These are phyloP conservation scores for Tephrocybe sp. DNA, from an alignment of 768 basidiomycete species.

Conservation along the genomic window DNA sequence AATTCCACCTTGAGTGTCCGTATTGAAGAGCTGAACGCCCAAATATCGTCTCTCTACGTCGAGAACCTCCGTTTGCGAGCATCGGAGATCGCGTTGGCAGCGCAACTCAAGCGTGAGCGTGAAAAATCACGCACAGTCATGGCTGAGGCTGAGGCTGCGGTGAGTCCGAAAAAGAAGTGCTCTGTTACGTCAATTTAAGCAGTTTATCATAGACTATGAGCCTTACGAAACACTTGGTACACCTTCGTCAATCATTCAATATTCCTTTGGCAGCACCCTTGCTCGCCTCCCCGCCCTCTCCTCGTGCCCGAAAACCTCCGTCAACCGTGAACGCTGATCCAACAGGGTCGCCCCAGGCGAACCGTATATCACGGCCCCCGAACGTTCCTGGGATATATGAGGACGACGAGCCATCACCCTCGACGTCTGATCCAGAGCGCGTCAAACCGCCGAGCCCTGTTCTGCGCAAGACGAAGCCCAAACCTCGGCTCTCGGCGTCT, in stretches of 20 bases:
- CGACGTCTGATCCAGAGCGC: conserved; percentile 42
- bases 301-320: conserved; percentile 50
- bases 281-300: conserved; percentile 46
- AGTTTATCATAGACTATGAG: conserved; percentile 44
- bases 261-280: conserved; percentile 32
- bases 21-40: conserved; percentile 81
- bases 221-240: conserved; percentile 64
- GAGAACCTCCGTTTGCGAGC: conserved; percentile 83
- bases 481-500: conserved; percentile 48
- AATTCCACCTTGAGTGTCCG: conserved; percentile 84
- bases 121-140: conserved; percentile 75
- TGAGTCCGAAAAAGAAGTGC: conserved; percentile 31
- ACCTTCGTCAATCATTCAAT: conserved; percentile 63
- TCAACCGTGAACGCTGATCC: conserved; percentile 34
- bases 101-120: conserved; percentile 79
- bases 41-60: conserved; percentile 78
- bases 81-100: conserved; percentile 72
- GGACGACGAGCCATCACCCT: conserved; percentile 57
- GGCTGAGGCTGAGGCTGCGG: conserved; percentile 73
- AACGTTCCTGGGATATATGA: conserved; percentile 67
- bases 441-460: conserved; percentile 38
- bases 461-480: conserved; percentile 44
- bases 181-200: conserved; percentile 11
- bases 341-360: conserved; percentile 43
- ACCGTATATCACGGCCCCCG: conserved; percentile 64